phyloP scores from a whole-genome alignment of 2,329 filamentous ascomycete genomes.

The Colletotrichum lentis region DNA sequence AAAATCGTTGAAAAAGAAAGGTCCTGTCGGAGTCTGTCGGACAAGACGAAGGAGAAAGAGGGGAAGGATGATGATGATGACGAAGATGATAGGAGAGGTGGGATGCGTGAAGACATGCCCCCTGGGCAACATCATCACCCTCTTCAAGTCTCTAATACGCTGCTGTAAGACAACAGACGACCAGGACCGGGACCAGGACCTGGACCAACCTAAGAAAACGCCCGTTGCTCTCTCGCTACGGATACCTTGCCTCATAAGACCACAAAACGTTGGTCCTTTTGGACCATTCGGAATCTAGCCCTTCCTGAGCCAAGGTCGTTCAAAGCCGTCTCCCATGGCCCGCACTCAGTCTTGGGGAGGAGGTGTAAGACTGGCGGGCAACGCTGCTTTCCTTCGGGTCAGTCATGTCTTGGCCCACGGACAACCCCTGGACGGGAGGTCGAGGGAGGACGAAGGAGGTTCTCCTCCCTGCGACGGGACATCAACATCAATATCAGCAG shows the following conservation, averaged over 20 bases:
- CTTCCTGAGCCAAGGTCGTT: slow-evolving; percentile 29
- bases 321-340: slow-evolving; percentile 5
- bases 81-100: not conserved
- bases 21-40: not conserved
- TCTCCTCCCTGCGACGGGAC: not conserved
- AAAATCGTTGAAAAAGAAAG: not conserved
- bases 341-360: slow-evolving; percentile 6
- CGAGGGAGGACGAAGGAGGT: too few relatives aligned
- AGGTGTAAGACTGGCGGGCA: slow-evolving; percentile 3
- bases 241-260: slow-evolving; percentile 7
- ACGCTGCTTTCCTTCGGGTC: slow-evolving; percentile 21
- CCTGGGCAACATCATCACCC: slow-evolving; percentile 23
- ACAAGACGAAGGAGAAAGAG: not conserved
- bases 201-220: not conserved
- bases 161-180: too few relatives aligned
- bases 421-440: not conserved
- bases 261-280: not conserved
- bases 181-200: not conserved
- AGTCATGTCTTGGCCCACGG: slow-evolving; percentile 24
- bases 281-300: slow-evolving; percentile 13
- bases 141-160: too few relatives aligned
- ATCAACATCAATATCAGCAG: not conserved
- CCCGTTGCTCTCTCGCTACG: slow-evolving; percentile 13
- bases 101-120: slow-evolving; percentile 8
- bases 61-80: not conserved